Percentiles rank a stretch among this genome's conserved stretches.
phyloP scores from a whole-genome alignment of 371 early-diverging fungal species.

The Umbelopsis sp. region DNA sequence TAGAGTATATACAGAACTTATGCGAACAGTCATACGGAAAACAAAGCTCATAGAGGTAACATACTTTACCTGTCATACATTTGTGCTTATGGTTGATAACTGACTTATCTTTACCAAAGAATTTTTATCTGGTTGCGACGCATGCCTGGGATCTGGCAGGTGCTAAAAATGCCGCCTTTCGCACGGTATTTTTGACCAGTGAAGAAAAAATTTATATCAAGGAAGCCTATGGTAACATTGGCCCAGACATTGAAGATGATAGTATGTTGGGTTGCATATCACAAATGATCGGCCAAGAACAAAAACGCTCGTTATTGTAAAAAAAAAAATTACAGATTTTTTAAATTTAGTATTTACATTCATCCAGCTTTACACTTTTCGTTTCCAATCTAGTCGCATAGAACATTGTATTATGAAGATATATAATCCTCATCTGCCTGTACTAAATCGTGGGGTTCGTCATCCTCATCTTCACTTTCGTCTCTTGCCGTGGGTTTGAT shows the following conservation, averaged over 20 bases:
- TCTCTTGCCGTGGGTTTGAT: neutral
- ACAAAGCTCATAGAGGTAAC: conserved; percentile 47
- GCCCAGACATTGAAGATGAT: conserved; percentile 33
- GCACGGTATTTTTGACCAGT: conserved; percentile 37
- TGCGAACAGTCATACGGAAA: conserved; percentile 38
- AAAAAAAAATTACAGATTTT: neutral
- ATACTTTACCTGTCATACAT: neutral
- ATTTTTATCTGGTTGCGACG: conserved; percentile 39
- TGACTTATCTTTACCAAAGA: conserved; percentile 24
- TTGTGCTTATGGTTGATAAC: neutral
- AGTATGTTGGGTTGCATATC: conserved; percentile 32
- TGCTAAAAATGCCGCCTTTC: conserved; percentile 39
- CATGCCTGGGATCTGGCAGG: conserved; percentile 47
- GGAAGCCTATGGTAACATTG: conserved; percentile 27
- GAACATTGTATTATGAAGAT: neutral
- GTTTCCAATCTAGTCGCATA: neutral
- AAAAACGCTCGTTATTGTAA: conserved; percentile 10
- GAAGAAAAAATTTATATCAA: conserved; percentile 32
- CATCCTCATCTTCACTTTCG: neutral
- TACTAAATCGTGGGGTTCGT: conserved; percentile 5
- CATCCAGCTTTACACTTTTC: neutral
- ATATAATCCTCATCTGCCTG: conserved; percentile 13
- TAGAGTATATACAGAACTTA: conserved; percentile 44
- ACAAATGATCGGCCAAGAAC: conserved; percentile 31
- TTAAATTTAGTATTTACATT: neutral